phyloP scores from a whole-genome alignment of 352 stramenopile genomes.

The Phytopythium helicoides region DNA sequence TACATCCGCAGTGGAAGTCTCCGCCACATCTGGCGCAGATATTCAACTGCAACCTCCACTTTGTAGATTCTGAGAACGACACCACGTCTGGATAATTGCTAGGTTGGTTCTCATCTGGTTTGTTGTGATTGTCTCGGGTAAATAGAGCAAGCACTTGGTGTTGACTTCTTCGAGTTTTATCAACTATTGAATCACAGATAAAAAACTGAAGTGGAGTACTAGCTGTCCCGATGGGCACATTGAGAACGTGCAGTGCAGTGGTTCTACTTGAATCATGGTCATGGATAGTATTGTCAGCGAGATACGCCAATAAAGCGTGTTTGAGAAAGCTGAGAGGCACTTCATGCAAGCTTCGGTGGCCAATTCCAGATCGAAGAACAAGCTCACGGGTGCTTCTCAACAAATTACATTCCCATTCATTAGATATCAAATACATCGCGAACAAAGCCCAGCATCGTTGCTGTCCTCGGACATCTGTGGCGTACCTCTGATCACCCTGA shows the following conservation, averaged over 20 bases:
- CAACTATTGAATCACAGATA: not conserved
- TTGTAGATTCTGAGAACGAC: not conserved
- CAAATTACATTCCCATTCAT: too few species aligned
- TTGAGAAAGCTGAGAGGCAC: conserved; percentile 34
- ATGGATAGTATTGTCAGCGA: conserved; percentile 1
- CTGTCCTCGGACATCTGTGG: too few species aligned
- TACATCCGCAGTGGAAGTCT: conserved; percentile 12
- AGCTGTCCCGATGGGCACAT: not conserved
- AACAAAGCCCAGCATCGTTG: too few species aligned
- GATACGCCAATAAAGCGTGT: conserved; percentile 17
- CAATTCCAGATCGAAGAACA: not conserved
- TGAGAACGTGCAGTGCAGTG: conserved; percentile 2
- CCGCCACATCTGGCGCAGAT: conserved; percentile 27
- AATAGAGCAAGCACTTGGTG: conserved; percentile 16
- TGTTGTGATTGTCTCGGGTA: not conserved
- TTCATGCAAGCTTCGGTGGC: conserved; percentile 15
- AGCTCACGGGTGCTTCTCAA: not conserved
- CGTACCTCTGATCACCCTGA: too few species aligned
- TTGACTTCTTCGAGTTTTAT: not conserved
- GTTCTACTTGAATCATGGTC: not conserved
- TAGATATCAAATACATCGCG: too few species aligned
- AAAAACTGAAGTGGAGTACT: conserved; percentile 4
- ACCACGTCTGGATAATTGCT: not conserved
- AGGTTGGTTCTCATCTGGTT: not conserved
- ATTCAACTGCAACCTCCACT: conserved; percentile 12